Percentiles rank a stretch among this genome's conserved stretches.
phyloP scores from a whole-genome alignment of 148 eudicot species.

The Mesembryanthemum crystallinum region DNA sequence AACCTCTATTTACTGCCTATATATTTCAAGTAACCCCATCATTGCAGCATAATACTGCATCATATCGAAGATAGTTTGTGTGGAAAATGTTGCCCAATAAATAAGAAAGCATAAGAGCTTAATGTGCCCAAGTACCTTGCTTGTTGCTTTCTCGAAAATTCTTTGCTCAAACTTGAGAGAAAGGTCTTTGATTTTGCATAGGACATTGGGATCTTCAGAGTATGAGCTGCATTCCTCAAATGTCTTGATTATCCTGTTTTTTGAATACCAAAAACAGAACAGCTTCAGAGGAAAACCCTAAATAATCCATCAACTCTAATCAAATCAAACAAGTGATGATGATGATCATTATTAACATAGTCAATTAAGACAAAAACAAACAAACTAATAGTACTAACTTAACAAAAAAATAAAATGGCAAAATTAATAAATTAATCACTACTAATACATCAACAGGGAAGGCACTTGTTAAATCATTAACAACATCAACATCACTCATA shows the following conservation, averaged over 20 bases:
- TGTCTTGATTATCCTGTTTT: constrained; percentile 13
- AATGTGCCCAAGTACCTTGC: constrained; percentile 14
- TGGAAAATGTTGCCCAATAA: too few relatives aligned
- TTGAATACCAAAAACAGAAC: not conserved
- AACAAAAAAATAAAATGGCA: not conserved
- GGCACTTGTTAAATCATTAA: too few relatives aligned
- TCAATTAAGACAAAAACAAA: too few relatives aligned
- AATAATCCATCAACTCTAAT: not conserved
- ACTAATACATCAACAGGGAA: not conserved
- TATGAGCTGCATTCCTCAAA: not conserved
- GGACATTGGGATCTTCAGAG: not conserved
- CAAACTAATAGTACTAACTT: too few relatives aligned
- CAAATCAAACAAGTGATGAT: not conserved
- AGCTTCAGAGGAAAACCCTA: not conserved
- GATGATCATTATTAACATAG: not conserved
- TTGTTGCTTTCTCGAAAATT: constrained; percentile 16
- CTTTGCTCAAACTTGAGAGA: constrained; percentile 12
- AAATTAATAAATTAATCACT: not conserved
- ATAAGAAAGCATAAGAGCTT: not conserved
- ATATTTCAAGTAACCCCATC: too few relatives aligned
- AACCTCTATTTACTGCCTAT: too few relatives aligned
- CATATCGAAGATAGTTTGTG: too few relatives aligned
- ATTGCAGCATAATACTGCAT: too few relatives aligned
- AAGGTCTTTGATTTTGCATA: not conserved
- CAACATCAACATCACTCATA: too few relatives aligned